A percentile compares a stretch with the other conserved stretches of the same genome.
These are phyloP conservation scores for Hypoxylon sp. DNA, from an alignment of 2,329 filamentous ascomycete species.

Conservation along the genomic window DNA sequence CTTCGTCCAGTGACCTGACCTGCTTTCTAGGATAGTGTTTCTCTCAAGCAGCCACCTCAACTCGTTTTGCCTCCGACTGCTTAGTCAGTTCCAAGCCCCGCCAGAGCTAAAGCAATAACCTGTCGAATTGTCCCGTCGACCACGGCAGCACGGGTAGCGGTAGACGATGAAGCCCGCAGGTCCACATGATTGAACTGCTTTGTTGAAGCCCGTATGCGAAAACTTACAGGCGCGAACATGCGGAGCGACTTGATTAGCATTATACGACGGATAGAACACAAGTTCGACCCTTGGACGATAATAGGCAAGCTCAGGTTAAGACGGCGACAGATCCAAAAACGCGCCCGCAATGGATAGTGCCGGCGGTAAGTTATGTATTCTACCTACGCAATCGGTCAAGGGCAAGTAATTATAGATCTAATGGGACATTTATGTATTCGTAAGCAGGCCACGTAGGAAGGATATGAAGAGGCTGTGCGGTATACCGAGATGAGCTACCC, in stretches of 20 bases:
- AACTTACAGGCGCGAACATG: background rate
- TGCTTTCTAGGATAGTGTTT: background rate
- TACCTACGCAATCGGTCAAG: background rate
- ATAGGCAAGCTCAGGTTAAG: background rate
- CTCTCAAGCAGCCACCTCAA: background rate
- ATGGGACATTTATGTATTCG: background rate
- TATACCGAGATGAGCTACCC: background rate
- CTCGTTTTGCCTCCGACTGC: too few relatives aligned
- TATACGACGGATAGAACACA: background rate
- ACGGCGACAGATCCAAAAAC: background rate
- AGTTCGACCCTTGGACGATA: background rate
- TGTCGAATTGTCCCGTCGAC: too few relatives aligned
- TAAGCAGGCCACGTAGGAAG: background rate
- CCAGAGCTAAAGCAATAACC: too few relatives aligned
- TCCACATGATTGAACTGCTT: too few relatives aligned
- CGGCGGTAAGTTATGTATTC: background rate
- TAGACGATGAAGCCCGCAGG: too few relatives aligned
- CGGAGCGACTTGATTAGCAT: background rate
- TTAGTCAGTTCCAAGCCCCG: too few relatives aligned
- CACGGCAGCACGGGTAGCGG: too few relatives aligned
- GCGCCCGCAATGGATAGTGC: background rate
- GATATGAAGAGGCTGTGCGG: slow-evolving; percentile 9
- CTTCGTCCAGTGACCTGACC: background rate
- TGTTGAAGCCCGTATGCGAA: background rate
- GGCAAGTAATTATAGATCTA: background rate